Evolutionary conservation across 352 stramenopile species (phyloP), one percentile per base, ranked within the genome.

Genomic region (Pythium vanterpoolii): DNA sequence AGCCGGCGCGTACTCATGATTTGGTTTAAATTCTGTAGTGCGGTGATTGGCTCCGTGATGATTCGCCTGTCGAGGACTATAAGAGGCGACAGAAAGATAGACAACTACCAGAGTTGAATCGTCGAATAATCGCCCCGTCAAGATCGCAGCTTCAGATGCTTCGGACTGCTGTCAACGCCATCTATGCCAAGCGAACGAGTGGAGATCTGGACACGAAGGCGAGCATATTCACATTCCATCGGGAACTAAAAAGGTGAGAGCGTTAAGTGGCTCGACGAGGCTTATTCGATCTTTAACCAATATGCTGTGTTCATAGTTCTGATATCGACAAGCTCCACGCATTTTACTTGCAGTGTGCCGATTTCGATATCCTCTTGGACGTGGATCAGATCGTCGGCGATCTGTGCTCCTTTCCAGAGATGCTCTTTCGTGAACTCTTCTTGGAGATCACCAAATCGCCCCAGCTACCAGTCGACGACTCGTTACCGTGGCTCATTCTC

Each of bases 361-460:
- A 56, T 23, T 96, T 94, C 49, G 31, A 51, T 0, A 63, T 72
- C 11, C 39, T 96, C n/a, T 55, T 96, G 13, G 55, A 86, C 51
- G 51, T 93, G 13, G 68, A 72, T 21, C 57, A 61, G 21, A 79
- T 76, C 1, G 42, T 96, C 2, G 39, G 40, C 23, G 64, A 85
- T 3, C 49, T 93, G 1, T 64, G 71, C 4, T 75, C 92, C 30
- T 88, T 95, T 50, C 83, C 79, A 4, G 71, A 75, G 21, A 52
- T 97, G 6, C 94, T 89, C 73, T 93, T 86, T 48, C 79, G 87
- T 6, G 88, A 96, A 56, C 72, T 90, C 5, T 87, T 93, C 57
- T 60, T 96, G 13, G 81, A 93, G 39, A 70, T 89, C 19, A 64
- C 73, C 8, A 77, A 79, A 18, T 76, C 69, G 34, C 71, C 83